Base-by-base conservation (phyloP, 2,329 filamentous ascomycete species). In the Aspergillus udagawae region DNA sequence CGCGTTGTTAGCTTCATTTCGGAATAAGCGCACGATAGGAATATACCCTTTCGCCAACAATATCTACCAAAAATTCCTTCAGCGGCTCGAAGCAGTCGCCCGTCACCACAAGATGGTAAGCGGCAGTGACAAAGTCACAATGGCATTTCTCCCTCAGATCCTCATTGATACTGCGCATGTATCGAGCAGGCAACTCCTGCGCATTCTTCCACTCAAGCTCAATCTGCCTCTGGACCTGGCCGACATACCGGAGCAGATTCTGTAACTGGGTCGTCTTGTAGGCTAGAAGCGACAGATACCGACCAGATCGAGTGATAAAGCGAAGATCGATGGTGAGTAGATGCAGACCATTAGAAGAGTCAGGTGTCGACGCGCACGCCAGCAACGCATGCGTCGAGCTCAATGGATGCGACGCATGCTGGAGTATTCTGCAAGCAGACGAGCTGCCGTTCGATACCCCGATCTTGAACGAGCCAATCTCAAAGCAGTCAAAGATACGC, bases 211-310 rank as follows among this genome's bases (percentile, higher is more conserved):
- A 96, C 70, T 96, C 92, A 3, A 86, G 82, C 25, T 86, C 79
- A 77, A 97, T 90, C 62, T 93, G 90, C 35, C 84, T 80, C 60
- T 94, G 86, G 0, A 89, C 86, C 70, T 96, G 91, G 55, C 86
- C 86, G 48, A 96, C 82, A 69, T 99, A 97, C 51, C 91, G 83
- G 7, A 97, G 77, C 12, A 97, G 75, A 62, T 94, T 96, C 66
- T 96, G 91, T 17, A 97, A 75, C 47, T 91, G 90, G 0, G 92
- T 95, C 4, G 91, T 88, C 67, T 95, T 96, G 17, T 89, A 91
- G 0, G 92, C 89, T 12, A 97, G 80, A 4, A 96, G 81, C 28
- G 92, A 90, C 2, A 97, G 78, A 67, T 95, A 90, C 55, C 92
- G 85, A 3, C 90, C 90, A 0, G 76, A 77, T 14, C 87, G 87